phyloP scores from a whole-genome alignment of 2,329 filamentous ascomycete species.

The Aspergillus novoparasiticus region DNA sequence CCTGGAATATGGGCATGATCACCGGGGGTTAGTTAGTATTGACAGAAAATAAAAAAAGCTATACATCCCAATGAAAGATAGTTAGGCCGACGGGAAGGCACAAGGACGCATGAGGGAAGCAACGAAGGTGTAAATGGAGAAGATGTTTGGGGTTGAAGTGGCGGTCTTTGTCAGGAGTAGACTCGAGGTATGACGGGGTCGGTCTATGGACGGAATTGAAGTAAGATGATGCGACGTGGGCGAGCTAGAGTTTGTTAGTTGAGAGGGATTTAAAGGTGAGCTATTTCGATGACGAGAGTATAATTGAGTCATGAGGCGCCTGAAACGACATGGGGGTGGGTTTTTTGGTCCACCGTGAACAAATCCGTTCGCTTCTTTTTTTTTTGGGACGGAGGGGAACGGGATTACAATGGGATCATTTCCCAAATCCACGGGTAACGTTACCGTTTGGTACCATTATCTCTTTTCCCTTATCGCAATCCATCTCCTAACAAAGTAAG shows the following conservation, averaged over 20 bases:
- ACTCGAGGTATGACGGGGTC: background rate
- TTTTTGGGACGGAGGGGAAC: background rate
- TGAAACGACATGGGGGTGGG: constrained; percentile 2
- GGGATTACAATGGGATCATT: background rate
- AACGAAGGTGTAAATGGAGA: background rate
- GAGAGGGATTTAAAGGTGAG: background rate
- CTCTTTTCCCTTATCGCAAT: background rate
- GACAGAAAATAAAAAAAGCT: constrained; percentile 17
- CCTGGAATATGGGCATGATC: constrained; percentile 40
- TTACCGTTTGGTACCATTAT: background rate
- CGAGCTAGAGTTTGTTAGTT: background rate
- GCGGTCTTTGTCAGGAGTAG: constrained; percentile 3
- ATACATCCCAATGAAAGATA: constrained; percentile 29
- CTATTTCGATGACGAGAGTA: background rate
- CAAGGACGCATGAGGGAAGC: background rate
- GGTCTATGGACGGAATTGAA: background rate
- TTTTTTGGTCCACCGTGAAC: background rate
- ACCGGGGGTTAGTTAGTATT: constrained; percentile 18
- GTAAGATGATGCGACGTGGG: background rate
- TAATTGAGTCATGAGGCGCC: background rate
- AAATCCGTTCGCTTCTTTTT: background rate
- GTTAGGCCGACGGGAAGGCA: background rate
- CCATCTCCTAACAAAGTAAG: background rate
- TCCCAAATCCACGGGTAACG: background rate
- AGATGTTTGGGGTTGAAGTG: background rate